Evolutionary conservation across 192 early-diverging fungal genomes (phyloP).

Genomic region (Rhizophagus clarus): DNA sequence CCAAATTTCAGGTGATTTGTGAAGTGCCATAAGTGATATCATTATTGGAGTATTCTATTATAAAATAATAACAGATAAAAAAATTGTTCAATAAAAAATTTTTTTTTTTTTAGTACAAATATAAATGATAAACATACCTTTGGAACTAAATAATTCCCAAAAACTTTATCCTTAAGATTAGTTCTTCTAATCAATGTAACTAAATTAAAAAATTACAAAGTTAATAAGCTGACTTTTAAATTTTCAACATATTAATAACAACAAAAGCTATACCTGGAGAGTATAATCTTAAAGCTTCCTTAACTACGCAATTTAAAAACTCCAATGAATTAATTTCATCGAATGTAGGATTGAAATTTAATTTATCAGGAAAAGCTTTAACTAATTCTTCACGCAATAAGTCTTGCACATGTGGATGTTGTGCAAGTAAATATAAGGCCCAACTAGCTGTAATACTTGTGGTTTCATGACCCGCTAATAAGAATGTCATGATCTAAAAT

Average conservation of each 20-base stretch:
- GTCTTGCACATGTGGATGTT: conserved; percentile 45
- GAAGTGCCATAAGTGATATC: neutral
- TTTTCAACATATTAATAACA: no score
- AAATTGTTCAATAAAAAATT: no score
- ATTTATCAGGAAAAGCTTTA: conserved; percentile 44
- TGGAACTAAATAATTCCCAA: conserved; percentile 52
- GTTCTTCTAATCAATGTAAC: no score
- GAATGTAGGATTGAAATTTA: conserved; percentile 40
- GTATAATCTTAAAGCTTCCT: conserved; percentile 52
- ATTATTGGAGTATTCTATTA: neutral
- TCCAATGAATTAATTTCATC: conserved; percentile 50
- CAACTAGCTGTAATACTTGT: conserved; percentile 50
- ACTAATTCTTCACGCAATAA: conserved; percentile 50
- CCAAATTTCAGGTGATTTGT: neutral
- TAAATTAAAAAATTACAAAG: neutral
- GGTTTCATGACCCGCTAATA: conserved; percentile 58
- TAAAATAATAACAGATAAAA: no score
- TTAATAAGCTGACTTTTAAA: no score
- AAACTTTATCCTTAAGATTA: conserved; percentile 36
- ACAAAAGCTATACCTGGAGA: conserved; percentile 34
- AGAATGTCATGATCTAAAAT: neutral
- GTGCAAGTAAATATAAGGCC: conserved; percentile 56
- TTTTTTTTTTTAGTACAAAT: no score
- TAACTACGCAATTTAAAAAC: conserved; percentile 54
- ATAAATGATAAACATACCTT: no score